Evolutionary conservation across 768 basidiomycete genomes (phyloP).

Genomic region (Podaxis carcinomalis): DNA sequence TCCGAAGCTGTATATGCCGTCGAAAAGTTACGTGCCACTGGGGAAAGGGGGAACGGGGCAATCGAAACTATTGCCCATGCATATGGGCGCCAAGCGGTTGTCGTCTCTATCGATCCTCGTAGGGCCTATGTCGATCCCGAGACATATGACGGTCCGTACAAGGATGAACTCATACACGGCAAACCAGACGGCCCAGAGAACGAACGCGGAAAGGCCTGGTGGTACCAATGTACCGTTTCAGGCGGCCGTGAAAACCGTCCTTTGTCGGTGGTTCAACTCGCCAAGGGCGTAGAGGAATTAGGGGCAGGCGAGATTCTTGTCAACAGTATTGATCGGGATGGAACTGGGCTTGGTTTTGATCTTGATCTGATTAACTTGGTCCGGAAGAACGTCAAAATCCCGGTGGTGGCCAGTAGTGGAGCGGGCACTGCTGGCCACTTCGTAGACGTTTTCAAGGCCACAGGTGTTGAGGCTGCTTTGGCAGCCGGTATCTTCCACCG

Average conservation of each 20-base stretch:
- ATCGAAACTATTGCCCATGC: slow-evolving; percentile 89
- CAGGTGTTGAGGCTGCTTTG: slow-evolving; percentile 83
- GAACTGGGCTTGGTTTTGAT: slow-evolving; percentile 91
- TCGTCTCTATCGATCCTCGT: slow-evolving; percentile 94
- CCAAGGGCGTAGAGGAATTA: slow-evolving; percentile 80
- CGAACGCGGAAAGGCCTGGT: slow-evolving; percentile 81
- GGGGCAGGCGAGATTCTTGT: slow-evolving; percentile 95
- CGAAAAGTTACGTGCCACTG: slow-evolving; percentile 62
- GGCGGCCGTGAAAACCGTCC: slow-evolving; percentile 84
- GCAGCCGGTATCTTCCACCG: slow-evolving; percentile 98
- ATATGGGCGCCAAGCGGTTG: slow-evolving; percentile 96
- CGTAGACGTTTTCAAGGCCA: slow-evolving; percentile 76
- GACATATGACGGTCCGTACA: slow-evolving; percentile 67
- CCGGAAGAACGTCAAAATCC: slow-evolving; percentile 73
- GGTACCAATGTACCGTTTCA: slow-evolving; percentile 98
- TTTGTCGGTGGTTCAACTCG: slow-evolving; percentile 89
- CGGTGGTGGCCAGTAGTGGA: slow-evolving; percentile 93
- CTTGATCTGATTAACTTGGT: slow-evolving; percentile 75
- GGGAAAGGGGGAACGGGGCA: slow-evolving; percentile 59
- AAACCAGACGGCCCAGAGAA: slow-evolving; percentile 40
- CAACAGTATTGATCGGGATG: slow-evolving; percentile 96
- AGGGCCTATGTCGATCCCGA: slow-evolving; percentile 71
- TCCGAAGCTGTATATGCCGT: slow-evolving; percentile 94
- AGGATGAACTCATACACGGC: slow-evolving; percentile 54
- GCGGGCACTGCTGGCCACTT: slow-evolving; percentile 85